These are phyloP conservation scores for Aspergillus quadricinctus DNA, from an alignment of 2,329 filamentous ascomycete genomes.

Conservation along the genomic window DNA sequence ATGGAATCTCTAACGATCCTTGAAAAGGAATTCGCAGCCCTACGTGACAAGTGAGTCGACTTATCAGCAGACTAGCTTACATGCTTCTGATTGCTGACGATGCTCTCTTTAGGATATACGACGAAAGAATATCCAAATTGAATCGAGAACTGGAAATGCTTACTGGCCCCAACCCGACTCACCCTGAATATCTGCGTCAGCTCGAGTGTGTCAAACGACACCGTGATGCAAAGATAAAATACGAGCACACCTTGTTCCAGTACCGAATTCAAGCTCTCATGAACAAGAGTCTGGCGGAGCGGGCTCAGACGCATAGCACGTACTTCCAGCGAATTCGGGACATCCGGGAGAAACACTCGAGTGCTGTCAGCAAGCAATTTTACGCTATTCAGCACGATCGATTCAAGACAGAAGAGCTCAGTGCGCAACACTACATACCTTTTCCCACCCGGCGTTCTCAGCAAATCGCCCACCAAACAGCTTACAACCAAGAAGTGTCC, in stretches of 20 bases:
- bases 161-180: conserved; percentile 58
- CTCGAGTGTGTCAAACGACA: conserved; percentile 80
- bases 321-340: conserved; percentile 85
- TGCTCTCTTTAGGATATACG: conserved; percentile 62
- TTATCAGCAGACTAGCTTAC: background rate
- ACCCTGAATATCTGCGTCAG: conserved; percentile 88
- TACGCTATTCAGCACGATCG: conserved; percentile 90
- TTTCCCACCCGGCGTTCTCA: conserved; percentile 74
- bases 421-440: conserved; percentile 75
- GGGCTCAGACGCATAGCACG: conserved; percentile 82
- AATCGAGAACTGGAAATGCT: conserved; percentile 64
- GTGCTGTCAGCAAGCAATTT: conserved; percentile 80
- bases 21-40: conserved; percentile 81
- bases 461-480: conserved; percentile 76
- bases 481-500: conserved; percentile 93
- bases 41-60: conserved; percentile 58
- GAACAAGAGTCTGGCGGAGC: conserved; percentile 71
- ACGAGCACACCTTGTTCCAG: conserved; percentile 68
- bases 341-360: conserved; percentile 72
- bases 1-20: conserved; percentile 75
- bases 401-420: conserved; percentile 69
- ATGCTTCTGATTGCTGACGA: conserved; percentile 9
- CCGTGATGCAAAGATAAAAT: conserved; percentile 71
- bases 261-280: conserved; percentile 71
- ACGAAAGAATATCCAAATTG: conserved; percentile 78